Evolutionary conservation across 352 stramenopile species (phyloP).

Genomic region (Globisporangium recalcitrans): DNA sequence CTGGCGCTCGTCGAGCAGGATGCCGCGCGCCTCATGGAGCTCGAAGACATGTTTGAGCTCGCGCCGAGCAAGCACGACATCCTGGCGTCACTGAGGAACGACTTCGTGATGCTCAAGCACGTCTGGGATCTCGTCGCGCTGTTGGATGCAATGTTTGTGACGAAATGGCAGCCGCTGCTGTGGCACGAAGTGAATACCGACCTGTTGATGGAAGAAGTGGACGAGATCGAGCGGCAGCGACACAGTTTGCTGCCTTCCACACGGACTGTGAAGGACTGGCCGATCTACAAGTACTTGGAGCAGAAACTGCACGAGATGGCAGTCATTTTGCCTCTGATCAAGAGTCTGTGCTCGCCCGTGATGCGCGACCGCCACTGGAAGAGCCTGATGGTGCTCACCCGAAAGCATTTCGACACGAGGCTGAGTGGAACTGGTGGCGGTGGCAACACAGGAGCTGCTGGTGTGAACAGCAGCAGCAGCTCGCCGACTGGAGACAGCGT

Average conservation of each 20-base stretch:
- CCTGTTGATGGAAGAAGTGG: constrained; percentile 86
- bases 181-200: constrained; percentile 91
- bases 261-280: constrained; percentile 86
- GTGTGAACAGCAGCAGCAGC: neutral
- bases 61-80: constrained; percentile 75
- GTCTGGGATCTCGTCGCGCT: constrained; percentile 93
- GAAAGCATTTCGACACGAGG: constrained; percentile 81
- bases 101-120: constrained; percentile 88
- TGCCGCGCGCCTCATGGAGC: constrained; percentile 75
- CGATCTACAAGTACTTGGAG: constrained; percentile 89
- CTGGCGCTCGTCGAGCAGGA: constrained; percentile 80
- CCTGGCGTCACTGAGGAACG: constrained; percentile 66
- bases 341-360: constrained; percentile 84
- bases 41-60: constrained; percentile 96
- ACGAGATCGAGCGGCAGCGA: constrained; percentile 60
- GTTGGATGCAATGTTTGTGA: constrained; percentile 61
- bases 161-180: constrained; percentile 81
- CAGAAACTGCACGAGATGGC: constrained; percentile 91
- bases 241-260: constrained; percentile 46
- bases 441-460: neutral
- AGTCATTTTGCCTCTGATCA: constrained; percentile 87
- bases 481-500: constrained; percentile 17
- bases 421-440: constrained; percentile 6
- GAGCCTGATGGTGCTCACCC: constrained; percentile 77
- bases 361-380: constrained; percentile 89